Conservation (phyloP, 1,284 basidiomycete species). For the Cryptococcus hybrid region DNA sequence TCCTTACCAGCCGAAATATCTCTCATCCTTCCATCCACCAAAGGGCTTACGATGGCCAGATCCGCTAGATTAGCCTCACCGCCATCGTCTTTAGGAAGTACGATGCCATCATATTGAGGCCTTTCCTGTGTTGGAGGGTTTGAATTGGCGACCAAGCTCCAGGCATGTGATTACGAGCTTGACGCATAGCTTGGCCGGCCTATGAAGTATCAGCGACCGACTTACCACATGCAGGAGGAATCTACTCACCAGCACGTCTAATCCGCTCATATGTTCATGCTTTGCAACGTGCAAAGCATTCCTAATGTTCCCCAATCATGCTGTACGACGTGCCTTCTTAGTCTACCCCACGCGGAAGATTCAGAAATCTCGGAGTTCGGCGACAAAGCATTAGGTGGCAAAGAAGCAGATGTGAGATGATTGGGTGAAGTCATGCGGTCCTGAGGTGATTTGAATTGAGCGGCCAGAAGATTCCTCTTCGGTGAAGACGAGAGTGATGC, state of each 20-base stretch:
- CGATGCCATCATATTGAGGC: slow-evolving; percentile 6
- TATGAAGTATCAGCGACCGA: neutral
- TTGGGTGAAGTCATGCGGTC: neutral
- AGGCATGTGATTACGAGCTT: slow-evolving; percentile 11
- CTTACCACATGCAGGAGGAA: neutral
- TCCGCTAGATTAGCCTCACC: slow-evolving; percentile 49
- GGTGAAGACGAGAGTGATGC: slow-evolving; percentile 24
- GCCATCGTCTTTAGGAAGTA: slow-evolving; percentile 32
- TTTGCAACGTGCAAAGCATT: slow-evolving; percentile 62
- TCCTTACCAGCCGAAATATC: slow-evolving; percentile 46
- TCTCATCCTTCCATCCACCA: slow-evolving; percentile 68
- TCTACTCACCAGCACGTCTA: slow-evolving; percentile 68
- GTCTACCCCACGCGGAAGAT: slow-evolving; percentile 35
- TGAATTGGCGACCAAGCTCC: slow-evolving; percentile 5
- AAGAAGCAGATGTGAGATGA: neutral
- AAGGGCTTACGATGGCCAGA: slow-evolving; percentile 64
- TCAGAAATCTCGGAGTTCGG: slow-evolving; percentile 4
- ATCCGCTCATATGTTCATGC: slow-evolving; percentile 71
- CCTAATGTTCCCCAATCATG: slow-evolving; percentile 53
- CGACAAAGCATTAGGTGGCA: neutral
- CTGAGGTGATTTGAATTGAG: neutral
- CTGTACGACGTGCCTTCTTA: slow-evolving; percentile 53
- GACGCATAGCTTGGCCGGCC: slow-evolving; percentile 18
- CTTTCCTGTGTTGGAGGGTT: neutral
- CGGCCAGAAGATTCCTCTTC: slow-evolving; percentile 3